phyloP scores from a whole-genome alignment of 75 land plant species.

The Cunninghamia lanceolata region DNA sequence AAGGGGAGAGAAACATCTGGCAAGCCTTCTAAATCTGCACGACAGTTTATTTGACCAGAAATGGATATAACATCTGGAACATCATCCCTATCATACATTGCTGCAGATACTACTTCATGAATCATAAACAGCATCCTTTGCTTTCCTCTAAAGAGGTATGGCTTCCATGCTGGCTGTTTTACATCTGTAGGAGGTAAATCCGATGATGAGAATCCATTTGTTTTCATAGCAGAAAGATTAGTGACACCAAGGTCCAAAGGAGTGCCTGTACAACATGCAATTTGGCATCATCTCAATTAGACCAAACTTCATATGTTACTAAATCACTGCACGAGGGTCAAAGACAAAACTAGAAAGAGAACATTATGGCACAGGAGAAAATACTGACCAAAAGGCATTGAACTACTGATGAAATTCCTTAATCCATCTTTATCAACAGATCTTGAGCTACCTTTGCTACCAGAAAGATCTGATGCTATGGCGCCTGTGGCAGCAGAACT shows the following conservation, averaged over 20 bases:
- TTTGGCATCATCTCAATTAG: conserved; percentile 1
- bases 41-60: conserved; percentile 87
- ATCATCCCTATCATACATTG: conserved; percentile 94
- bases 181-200: conserved; percentile 79
- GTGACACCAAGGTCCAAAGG: conserved; percentile 77
- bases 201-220: conserved; percentile 67
- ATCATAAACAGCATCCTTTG: conserved; percentile 77
- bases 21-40: conserved; percentile 94
- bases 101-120: conserved; percentile 78
- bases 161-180: conserved; percentile 98
- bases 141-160: conserved; percentile 86
- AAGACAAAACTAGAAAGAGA: neutral
- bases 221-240: conserved; percentile 59
- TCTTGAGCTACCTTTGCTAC: conserved; percentile 41
- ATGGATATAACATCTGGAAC: conserved; percentile 85
- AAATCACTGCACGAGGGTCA: neutral
- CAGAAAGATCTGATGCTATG: conserved; percentile 43
- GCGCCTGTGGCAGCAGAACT: conserved; percentile 53
- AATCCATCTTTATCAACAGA: conserved; percentile 79
- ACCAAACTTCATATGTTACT: conserved; percentile 3
- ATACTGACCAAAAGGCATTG: conserved; percentile 96
- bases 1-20: conserved; percentile 88
- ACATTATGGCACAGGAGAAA: conserved; percentile 12
- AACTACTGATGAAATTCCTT: conserved; percentile 67
- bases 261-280: conserved; percentile 49